Percentiles rank a stretch among this genome's conserved stretches.
These are phyloP conservation scores for Candida endomychidarum DNA, from an alignment of 805 yeast species.

Conservation along the genomic window DNA sequence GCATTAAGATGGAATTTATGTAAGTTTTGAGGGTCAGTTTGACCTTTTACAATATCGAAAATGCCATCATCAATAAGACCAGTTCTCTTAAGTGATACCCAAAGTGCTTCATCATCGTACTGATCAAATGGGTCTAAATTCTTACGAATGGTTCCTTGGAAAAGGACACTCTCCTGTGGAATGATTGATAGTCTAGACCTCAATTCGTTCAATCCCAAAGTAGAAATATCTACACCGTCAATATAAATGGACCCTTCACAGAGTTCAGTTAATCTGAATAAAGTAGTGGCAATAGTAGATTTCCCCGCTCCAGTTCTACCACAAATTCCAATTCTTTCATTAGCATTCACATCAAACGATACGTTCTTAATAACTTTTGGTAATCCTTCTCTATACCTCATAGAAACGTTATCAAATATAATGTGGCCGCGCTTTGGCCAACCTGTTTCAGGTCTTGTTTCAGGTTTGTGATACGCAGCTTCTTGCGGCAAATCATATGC, in stretches of 20 bases:
- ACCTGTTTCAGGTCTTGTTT: slow-evolving; percentile 38
- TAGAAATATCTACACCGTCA: slow-evolving; percentile 55
- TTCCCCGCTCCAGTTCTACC: slow-evolving; percentile 92
- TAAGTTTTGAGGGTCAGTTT: too few species aligned
- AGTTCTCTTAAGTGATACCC: slow-evolving; percentile 57
- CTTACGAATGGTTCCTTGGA: slow-evolving; percentile 54
- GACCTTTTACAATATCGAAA: too few species aligned
- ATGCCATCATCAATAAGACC: slow-evolving; percentile 47
- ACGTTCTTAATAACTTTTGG: slow-evolving; percentile 57
- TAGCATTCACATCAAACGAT: slow-evolving; percentile 43
- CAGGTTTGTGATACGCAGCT: slow-evolving; percentile 52
- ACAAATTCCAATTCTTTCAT: slow-evolving; percentile 78
- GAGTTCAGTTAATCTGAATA: slow-evolving; percentile 56
- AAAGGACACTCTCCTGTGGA: slow-evolving; percentile 70
- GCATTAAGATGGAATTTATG: too few species aligned
- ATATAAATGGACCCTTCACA: slow-evolving; percentile 48
- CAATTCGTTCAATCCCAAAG: slow-evolving; percentile 51
- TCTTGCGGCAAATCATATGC: slow-evolving; percentile 66
- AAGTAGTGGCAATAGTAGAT: slow-evolving; percentile 63
- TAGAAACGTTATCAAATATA: slow-evolving; percentile 46
- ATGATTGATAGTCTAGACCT: slow-evolving; percentile 62
- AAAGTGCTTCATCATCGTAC: slow-evolving; percentile 48
- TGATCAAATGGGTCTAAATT: slow-evolving; percentile 63
- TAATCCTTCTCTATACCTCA: slow-evolving; percentile 59
- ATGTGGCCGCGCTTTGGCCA: slow-evolving; percentile 56